Evolutionary conservation across 2,329 filamentous ascomycete genomes (phyloP), one percentile per base, ranked within the genome.

Genomic region (Ambrosiella beaveri): DNA sequence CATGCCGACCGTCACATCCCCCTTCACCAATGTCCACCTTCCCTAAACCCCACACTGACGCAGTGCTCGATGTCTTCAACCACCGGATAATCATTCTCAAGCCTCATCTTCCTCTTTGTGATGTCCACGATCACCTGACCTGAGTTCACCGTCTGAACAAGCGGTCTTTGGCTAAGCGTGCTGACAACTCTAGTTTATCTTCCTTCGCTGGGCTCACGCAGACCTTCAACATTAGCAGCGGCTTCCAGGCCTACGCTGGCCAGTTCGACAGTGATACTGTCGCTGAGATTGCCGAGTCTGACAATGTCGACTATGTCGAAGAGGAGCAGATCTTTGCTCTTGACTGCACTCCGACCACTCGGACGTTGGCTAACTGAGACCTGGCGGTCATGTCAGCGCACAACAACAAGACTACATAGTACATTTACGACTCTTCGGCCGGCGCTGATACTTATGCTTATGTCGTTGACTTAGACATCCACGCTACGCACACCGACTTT

Each of bases 11-110:
- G 8, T 13, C 12, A 39, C 27, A 11, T 52, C 15, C 1, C 15
- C 7, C 51, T 9, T 38, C 2, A 7, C 35, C 13, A 53, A n/a
- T 27, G 2, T 39, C 36, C n/a, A 37, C 8, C 2, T 6, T 6
- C 5, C 37, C 51, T 52, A 37, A 27, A 19, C 7, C 51, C 27
- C 7, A 27, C 51, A 35, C 15, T 17, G 13, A 11, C 7, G 27
- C 27, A 27, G 27, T 27, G 5, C 35, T n/a, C 51, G 36, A 40
- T 17, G 35, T 38, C 12, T 38, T 35, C 4, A 53, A 53, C 51
- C 36, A 35, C 9, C 75, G 73, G 64, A 75, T 75, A 57, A 64
- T 75, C 64, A 75, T 72, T 37, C 62, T 75, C 19, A 72, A 73
- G 64, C 65, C 68, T 7, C 65, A 66, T 36, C 62, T 69, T 47